Evolutionary conservation across 2,329 filamentous ascomycete species (phyloP).

Genomic region (Meredithiella fracta): DNA sequence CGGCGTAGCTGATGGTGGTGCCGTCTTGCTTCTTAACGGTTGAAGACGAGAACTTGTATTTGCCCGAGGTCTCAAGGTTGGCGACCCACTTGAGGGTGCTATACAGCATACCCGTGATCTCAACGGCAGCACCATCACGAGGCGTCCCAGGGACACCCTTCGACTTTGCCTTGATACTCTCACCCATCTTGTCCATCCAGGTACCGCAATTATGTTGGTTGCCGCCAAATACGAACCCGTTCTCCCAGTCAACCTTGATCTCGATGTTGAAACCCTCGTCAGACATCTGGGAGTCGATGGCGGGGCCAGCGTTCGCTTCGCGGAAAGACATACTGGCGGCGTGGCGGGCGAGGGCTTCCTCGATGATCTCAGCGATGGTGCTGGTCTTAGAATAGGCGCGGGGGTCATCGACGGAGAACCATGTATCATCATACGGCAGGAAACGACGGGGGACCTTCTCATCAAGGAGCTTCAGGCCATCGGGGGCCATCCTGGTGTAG

Average conservation of each 20-base stretch:
- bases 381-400: constrained; percentile 75
- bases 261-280: constrained; percentile 84
- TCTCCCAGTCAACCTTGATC: constrained; percentile 79
- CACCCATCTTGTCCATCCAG: constrained; percentile 99
- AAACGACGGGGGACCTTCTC: constrained; percentile 71
- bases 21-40: constrained; percentile 53
- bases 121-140: constrained; percentile 83
- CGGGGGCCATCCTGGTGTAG: constrained; percentile 65
- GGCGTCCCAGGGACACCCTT: constrained; percentile 95
- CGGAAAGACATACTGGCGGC: constrained; percentile 80
- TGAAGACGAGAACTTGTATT: constrained; percentile 49
- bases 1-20: constrained; percentile 46
- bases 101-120: constrained; percentile 87
- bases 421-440: constrained; percentile 87
- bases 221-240: constrained; percentile 82
- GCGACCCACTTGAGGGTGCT: constrained; percentile 73
- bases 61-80: constrained; percentile 46
- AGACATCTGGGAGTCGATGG: constrained; percentile 84
- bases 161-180: constrained; percentile 74
- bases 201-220: constrained; percentile 93
- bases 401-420: constrained; percentile 67
- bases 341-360: constrained; percentile 85
- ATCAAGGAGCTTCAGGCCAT: constrained; percentile 57
- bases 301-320: constrained; percentile 81
- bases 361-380: constrained; percentile 74